Conservation (phyloP, 2,329 filamentous ascomycete species). For the Gremmenia infestans region DNA sequence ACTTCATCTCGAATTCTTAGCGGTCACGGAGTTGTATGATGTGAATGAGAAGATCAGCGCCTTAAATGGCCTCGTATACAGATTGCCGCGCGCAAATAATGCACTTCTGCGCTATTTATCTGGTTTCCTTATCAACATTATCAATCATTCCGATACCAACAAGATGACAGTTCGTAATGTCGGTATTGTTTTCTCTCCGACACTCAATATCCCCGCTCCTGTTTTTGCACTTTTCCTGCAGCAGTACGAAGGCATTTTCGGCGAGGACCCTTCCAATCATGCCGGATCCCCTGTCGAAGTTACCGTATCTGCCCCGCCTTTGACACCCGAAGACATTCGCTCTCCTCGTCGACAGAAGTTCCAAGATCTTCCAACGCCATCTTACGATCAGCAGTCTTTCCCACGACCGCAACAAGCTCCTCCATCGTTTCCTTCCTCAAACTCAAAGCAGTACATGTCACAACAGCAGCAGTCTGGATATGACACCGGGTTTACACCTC, state of each 20-base stretch:
- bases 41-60: conserved; percentile 70
- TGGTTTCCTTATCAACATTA: conserved; percentile 84
- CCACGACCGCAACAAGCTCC: conserved; percentile 12
- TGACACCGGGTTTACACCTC: conserved; percentile 46
- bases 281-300: conserved; percentile 49
- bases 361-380: conserved; percentile 59
- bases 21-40: conserved; percentile 73
- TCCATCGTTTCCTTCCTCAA: conserved; percentile 35
- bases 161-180: conserved; percentile 99
- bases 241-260: conserved; percentile 84
- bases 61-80: conserved; percentile 73
- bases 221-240: conserved; percentile 92
- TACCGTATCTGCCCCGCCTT: conserved; percentile 34
- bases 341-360: conserved; percentile 63
- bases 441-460: conserved; percentile 18
- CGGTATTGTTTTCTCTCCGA: conserved; percentile 96
- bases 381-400: conserved; percentile 54
- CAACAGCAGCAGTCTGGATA: conserved; percentile 31
- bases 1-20: conserved; percentile 81
- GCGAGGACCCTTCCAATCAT: conserved; percentile 60
- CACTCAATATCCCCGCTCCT: conserved; percentile 90
- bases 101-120: conserved; percentile 80
- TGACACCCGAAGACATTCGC: conserved; percentile 53
- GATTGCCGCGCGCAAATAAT: conserved; percentile 74
- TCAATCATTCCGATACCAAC: conserved; percentile 84